Evolutionary conservation across 2,329 filamentous ascomycete species (phyloP).

Genomic region (Nemania serpens): DNA sequence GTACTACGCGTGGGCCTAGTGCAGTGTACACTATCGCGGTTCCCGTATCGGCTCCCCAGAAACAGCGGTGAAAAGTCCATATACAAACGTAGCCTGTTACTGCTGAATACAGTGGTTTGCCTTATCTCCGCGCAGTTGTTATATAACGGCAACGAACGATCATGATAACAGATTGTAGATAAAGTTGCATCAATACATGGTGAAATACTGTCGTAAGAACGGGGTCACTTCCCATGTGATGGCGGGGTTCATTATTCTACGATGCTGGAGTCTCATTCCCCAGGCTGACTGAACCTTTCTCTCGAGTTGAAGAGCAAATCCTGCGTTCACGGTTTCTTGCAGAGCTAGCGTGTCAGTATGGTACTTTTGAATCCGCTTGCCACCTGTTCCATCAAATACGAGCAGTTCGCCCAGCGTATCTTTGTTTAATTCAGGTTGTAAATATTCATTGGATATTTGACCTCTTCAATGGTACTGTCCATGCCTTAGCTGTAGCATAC

Average conservation of each 20-base stretch:
- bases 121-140: slow-evolving; percentile 27
- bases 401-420: slow-evolving; percentile 32
- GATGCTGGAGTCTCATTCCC: background rate
- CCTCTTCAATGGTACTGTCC: slow-evolving; percentile 10
- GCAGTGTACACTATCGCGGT: slow-evolving; percentile 24
- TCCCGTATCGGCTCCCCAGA: slow-evolving; percentile 28
- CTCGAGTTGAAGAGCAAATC: slow-evolving; percentile 29
- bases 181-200: background rate
- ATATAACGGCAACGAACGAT: slow-evolving; percentile 25
- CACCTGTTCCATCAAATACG: slow-evolving; percentile 32
- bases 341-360: slow-evolving; percentile 36
- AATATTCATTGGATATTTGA: slow-evolving; percentile 5
- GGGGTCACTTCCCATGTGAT: slow-evolving; percentile 19
- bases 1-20: slow-evolving; percentile 33
- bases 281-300: slow-evolving; percentile 13
- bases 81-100: slow-evolving; percentile 27
- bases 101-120: slow-evolving; percentile 15
- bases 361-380: slow-evolving; percentile 33
- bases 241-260: slow-evolving; percentile 26
- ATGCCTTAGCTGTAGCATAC: slow-evolving; percentile 8
- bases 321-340: slow-evolving; percentile 36
- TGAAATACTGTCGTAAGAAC: slow-evolving; percentile 3
- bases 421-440: slow-evolving; percentile 26
- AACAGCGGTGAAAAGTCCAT: slow-evolving; percentile 37
- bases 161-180: slow-evolving; percentile 6